Evolutionary conservation across 768 basidiomycete species (phyloP).

Genomic region (Russula earlei): DNA sequence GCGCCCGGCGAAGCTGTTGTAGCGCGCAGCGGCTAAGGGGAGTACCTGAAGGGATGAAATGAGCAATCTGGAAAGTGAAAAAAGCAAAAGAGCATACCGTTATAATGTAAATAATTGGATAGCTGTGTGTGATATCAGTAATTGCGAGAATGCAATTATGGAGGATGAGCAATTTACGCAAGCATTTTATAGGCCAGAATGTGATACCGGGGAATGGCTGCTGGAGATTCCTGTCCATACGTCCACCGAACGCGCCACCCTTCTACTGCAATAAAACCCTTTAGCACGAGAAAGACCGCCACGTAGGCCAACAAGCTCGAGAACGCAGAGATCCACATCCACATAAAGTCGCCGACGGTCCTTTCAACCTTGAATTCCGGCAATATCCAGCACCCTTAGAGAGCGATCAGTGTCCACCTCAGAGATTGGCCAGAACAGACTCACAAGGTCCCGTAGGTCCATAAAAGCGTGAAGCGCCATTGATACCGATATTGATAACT

Average conservation of each 20-base stretch:
- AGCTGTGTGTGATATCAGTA: constrained; percentile 26
- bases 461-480: constrained; percentile 30
- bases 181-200: constrained; percentile 36
- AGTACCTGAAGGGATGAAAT: constrained; percentile 23
- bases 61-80: neutral
- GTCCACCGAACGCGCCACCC: constrained; percentile 23
- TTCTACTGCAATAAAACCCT: constrained; percentile 30
- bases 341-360: constrained; percentile 42
- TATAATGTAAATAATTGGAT: constrained; percentile 37
- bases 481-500: constrained; percentile 30
- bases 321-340: constrained; percentile 41
- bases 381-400: constrained; percentile 46
- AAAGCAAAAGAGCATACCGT: constrained; percentile 22
- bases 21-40: constrained; percentile 36
- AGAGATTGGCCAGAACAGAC: constrained; percentile 11
- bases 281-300: constrained; percentile 36
- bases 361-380: constrained; percentile 28
- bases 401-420: neutral
- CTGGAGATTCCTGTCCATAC: constrained; percentile 12
- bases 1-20: constrained; percentile 27
- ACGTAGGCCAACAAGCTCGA: constrained; percentile 36
- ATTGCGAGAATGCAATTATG: neutral
- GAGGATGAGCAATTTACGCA: constrained; percentile 27
- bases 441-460: constrained; percentile 35
- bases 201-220: constrained; percentile 13